Conservation (phyloP, 345 rosid genomes). For the Boechera stricta region DNA sequence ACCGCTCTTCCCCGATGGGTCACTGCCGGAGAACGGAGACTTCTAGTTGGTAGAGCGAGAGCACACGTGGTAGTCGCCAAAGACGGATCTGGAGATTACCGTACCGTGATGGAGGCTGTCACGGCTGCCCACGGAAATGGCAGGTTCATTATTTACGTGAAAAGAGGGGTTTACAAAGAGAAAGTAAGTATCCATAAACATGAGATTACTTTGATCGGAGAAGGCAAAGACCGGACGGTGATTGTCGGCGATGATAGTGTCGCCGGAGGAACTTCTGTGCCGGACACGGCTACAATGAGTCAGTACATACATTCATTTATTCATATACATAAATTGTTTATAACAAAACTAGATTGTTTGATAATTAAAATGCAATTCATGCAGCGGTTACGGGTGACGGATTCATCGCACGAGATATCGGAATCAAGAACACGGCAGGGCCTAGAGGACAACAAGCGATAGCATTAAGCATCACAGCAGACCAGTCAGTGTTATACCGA, state of each 20-base stretch:
- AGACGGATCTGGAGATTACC: constrained; percentile 82
- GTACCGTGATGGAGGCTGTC: constrained; percentile 68
- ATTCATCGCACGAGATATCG: constrained; percentile 76
- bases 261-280: constrained; percentile 63
- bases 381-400: constrained; percentile 77
- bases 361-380: background rate
- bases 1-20: constrained; percentile 61
- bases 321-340: background rate
- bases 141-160: constrained; percentile 77
- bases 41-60: constrained; percentile 50
- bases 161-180: constrained; percentile 77
- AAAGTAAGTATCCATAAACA: constrained; percentile 60
- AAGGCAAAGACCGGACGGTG: constrained; percentile 73
- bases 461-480: constrained; percentile 66
- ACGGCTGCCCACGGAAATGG: constrained; percentile 58
- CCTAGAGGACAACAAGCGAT: constrained; percentile 70
- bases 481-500: constrained; percentile 66
- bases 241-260: constrained; percentile 60
- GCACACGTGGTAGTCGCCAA: constrained; percentile 71
- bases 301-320: constrained; percentile 42
- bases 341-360: constrained; percentile 4
- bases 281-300: constrained; percentile 76
- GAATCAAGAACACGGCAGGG: constrained; percentile 85
- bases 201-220: constrained; percentile 79
- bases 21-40: constrained; percentile 53